Base-by-base conservation (phyloP, 2,329 filamentous ascomycete species). In the Ascochyta clinopodiicola region DNA sequence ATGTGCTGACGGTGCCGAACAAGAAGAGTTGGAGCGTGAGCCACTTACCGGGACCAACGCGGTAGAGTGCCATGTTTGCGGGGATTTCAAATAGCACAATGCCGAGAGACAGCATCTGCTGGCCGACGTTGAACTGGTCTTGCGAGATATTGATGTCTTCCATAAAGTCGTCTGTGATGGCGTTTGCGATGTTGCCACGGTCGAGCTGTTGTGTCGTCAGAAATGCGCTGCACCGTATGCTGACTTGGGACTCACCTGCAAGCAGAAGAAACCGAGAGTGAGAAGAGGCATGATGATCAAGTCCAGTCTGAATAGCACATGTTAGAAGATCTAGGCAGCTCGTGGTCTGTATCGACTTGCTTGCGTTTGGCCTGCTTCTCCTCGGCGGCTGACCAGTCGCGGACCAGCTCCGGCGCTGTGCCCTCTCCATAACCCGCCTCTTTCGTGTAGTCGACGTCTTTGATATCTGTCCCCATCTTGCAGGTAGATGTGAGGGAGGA, bases 31-130 rank as follows among this genome's bases (percentile, higher is more conserved):
- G 73, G 38, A 72, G 64, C 2, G 77, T 78, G 17, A 79, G 72
- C 65, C 66, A 77, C 70, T 37, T 70, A 61, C 55, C 73, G 61
- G 46, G 75, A 66, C 17, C 77, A 66, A 48, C 74, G 50, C 53
- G 73, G 66, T 63, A 78, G 71, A 56, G 75, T 68, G 42, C 75
- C 68, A 46, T 79, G 67, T 56, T 79, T 68, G 10, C 75, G 1
- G 78, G 78, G 19, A 80, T 70, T 48, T 78, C 77, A 3, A 75
- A 74, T 6, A 69, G 60, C 13, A 96, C 92, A 78, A 96, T 96
- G 72, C 91, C 92, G 17, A 84, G 83, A 74, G 91, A 93, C 79
- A 94, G 93, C 13, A 89, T 72, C 6, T 75, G 74, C 40, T 75
- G 62, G 10, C 68, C 68, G 21, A 69, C 55, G 38, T 70, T 71